Base-by-base conservation (phyloP, 2,329 filamentous ascomycete genomes). In the Monilinia aucupariae region DNA sequence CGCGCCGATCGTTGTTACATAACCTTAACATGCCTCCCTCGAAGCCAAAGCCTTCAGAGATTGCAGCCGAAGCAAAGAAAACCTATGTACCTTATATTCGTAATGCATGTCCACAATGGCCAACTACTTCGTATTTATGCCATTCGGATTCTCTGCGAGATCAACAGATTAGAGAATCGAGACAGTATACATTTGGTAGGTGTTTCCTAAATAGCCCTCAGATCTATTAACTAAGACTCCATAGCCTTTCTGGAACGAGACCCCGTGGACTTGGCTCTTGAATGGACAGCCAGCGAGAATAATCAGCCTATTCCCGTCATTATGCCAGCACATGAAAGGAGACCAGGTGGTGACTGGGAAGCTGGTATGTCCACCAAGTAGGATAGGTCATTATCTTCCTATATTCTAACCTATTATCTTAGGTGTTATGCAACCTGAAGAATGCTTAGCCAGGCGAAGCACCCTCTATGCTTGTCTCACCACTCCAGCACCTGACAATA, bases 321-420 rank as follows among this genome's bases (percentile, higher is more conserved):
- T 27, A 72, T 72, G 69, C 70, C 72, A 32, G 89, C 89, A 54
- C 90, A 92, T 75, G 89, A 92, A 73, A 89, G 87, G 71, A 81
- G 87, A 45, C 82, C 89, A 0, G 89, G 89, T 12, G 89, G 89
- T n/a, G 88, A 92, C 72, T 92, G 89, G 89, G 88, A 91, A 69
- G 88, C 82, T 8, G 81, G 80, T 65, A 79, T 76, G 45, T 45
- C 25, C 59, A 61, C 13, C 12, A 39, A 25, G 15, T 37, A 15
- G 37, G 30, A 12, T 45, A 37, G 27, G 7, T 37, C 13, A 3
- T 60, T 25, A 41, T n/a, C 30, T 34, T 32, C 25, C 10, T 22
- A 54, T 34, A 49, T 43, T 48, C n/a, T 58, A 56, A 67, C 52
- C 66, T 53, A 32, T 45, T 37, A 73, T 61, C 74, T 78, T 22